Conservation (phyloP, 2,329 filamentous ascomycete species). For the Exophiala sp. region DNA sequence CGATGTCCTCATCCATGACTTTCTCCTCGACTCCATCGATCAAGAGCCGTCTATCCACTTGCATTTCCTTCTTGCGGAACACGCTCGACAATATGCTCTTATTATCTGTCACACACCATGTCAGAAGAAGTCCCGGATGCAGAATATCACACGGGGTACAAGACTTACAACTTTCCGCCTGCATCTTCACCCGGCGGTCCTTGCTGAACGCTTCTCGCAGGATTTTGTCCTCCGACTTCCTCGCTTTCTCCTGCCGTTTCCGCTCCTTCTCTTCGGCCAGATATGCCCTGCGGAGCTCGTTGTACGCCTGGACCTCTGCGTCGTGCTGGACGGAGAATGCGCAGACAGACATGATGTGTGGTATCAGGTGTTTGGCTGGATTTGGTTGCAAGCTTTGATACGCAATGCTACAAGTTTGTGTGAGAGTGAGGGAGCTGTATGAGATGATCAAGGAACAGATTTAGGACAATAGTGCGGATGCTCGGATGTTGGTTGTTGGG, state of each 20-base stretch:
- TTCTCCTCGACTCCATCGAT: neutral
- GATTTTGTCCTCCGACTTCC: constrained; percentile 13
- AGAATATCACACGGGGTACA: neutral
- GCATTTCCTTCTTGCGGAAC: neutral
- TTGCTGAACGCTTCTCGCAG: constrained; percentile 1
- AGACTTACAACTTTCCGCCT: neutral
- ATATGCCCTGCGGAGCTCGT: constrained; percentile 6
- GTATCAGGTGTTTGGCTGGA: neutral
- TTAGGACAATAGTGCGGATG: neutral
- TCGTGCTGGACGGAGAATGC: constrained; percentile 23
- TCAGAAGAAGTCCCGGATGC: neutral
- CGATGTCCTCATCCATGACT: constrained; percentile 9
- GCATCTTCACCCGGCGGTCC: neutral
- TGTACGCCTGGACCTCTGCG: constrained; percentile 24
- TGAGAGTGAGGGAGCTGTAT: neutral
- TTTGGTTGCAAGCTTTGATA: neutral
- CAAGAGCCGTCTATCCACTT: neutral
- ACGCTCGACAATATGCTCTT: neutral
- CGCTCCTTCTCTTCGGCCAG: constrained; percentile 11
- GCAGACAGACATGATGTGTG: constrained; percentile 14
- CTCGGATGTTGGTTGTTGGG: no score
- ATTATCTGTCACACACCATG: neutral
- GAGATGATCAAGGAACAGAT: neutral
- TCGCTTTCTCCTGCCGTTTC: constrained; percentile 12
- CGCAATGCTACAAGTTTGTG: neutral